Conservation (phyloP, 192 early-diverging fungal species). For the Spinellus fusiger region DNA sequence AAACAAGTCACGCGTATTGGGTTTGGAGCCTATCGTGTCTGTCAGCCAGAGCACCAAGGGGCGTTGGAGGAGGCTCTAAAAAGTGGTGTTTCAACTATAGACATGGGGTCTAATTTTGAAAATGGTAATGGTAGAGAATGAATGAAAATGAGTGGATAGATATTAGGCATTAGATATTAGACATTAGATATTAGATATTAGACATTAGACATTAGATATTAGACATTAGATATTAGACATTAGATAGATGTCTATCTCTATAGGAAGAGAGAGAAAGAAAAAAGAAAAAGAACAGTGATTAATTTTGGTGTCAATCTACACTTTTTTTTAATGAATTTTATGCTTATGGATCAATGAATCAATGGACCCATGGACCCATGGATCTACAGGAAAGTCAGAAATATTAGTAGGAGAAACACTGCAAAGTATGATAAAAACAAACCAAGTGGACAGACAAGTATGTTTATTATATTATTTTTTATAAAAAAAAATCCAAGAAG, state of each 20-base stretch:
- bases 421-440: no score
- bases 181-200: background rate
- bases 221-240: no score
- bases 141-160: conserved; percentile 21
- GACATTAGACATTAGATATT: background rate
- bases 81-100: conserved; percentile 66
- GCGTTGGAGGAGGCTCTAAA: conserved; percentile 52
- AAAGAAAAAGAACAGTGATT: background rate
- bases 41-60: conserved; percentile 30
- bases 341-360: no score
- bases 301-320: no score
- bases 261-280: conserved; percentile 3
- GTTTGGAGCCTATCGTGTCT: conserved; percentile 60
- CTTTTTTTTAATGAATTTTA: no score
- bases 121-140: conserved; percentile 33
- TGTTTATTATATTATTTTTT: no score
- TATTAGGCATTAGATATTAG: conserved; percentile 42
- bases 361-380: no score
- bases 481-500: no score
- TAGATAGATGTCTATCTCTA: background rate
- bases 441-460: no score
- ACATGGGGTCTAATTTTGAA: conserved; percentile 70
- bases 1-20: conserved; percentile 50
- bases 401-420: no score
- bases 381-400: no score